Evolutionary conservation across 2,329 filamentous ascomycete genomes (phyloP).

Genomic region (Juglanconis sp.): DNA sequence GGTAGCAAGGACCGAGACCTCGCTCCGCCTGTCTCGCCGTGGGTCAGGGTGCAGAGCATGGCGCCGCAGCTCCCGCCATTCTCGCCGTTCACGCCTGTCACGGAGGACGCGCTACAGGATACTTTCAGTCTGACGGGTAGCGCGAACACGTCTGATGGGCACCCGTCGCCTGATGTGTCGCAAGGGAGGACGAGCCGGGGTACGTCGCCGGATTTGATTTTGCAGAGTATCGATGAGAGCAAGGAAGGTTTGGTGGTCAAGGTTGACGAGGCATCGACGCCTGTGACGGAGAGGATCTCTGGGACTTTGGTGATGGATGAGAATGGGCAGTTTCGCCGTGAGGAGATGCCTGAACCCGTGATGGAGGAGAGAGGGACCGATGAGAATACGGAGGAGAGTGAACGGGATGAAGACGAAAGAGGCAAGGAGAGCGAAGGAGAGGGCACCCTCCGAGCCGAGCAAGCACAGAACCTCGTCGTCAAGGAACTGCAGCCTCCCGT

Average conservation of each 20-base stretch:
- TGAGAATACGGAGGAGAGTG: conserved; percentile 1
- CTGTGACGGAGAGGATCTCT: neutral
- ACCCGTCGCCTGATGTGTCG: conserved; percentile 8
- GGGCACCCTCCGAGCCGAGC: conserved; percentile 11
- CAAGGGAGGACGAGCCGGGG: conserved; percentile 7
- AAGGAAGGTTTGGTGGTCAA: neutral
- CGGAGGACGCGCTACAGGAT: conserved; percentile 13
- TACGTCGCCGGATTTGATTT: conserved; percentile 7
- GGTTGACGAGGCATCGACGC: neutral
- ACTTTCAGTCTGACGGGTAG: conserved; percentile 11
- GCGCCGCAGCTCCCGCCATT: conserved; percentile 19
- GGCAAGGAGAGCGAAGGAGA: conserved; percentile 5
- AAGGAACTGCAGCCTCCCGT: neutral
- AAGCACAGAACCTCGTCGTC: conserved; percentile 13
- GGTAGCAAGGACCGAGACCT: neutral
- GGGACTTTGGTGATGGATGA: neutral
- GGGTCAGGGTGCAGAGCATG: conserved; percentile 17
- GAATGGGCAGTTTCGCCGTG: conserved; percentile 11
- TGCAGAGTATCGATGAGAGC: neutral
- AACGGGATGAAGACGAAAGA: conserved; percentile 1
- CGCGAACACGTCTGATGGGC: neutral
- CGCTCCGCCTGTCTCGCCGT: conserved; percentile 13
- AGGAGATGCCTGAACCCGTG: conserved; percentile 7
- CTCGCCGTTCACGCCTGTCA: conserved; percentile 17
- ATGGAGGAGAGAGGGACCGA: conserved; percentile 7